Base-by-base conservation (phyloP, 805 yeast genomes). In the Cyberlindnera sargentensis region DNA sequence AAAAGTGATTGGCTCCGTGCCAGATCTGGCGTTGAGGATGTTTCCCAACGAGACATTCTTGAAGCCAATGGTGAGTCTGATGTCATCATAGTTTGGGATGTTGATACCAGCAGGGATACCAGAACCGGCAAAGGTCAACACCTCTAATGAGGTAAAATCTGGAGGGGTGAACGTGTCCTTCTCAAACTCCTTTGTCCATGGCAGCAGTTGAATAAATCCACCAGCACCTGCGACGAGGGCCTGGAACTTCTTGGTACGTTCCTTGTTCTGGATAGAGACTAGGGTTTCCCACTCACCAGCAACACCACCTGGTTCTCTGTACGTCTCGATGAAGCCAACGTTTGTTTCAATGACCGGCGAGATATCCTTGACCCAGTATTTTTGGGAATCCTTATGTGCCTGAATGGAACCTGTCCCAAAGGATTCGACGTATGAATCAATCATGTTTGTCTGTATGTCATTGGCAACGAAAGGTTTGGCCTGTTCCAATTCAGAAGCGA, bases 21-120 rank as follows among this genome's bases (percentile, higher is more conserved):
- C 72, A 2, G 91, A 79, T 48, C 80, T 79, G 25, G 95, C 86
- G 50, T 80, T 78, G 51, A 88, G 66, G 38, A 88, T 87, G 62
- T 88, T 88, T 26, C 96, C 96, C 49, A 88, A 70, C 2, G 95
- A 85, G 30, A 88, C 96, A 55, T 88, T 88, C 61, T 88, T 88
- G 69, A 88, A 88, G 2, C 96, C 96, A 56, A 80, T 65, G 46
- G 80, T 84, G 58, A 86, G 71, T 57, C 96, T 73, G 43, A 87
- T 89, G 58, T 86, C 95, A 62, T 88, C 95, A 63, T 88, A 88
- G 65, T 88, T 88, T 47, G 96, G 96, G 50, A 88, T 84, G 59
- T 88, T 88, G 62, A 88, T 88, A 42, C 96, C 96, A 0, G 95
- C 95, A 11, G 96, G 96, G 41, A 85, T 79, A 38, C 95, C 95